phyloP scores from a whole-genome alignment of 139 green algal genomes.

The Chlamydomonas schloesseri region DNA sequence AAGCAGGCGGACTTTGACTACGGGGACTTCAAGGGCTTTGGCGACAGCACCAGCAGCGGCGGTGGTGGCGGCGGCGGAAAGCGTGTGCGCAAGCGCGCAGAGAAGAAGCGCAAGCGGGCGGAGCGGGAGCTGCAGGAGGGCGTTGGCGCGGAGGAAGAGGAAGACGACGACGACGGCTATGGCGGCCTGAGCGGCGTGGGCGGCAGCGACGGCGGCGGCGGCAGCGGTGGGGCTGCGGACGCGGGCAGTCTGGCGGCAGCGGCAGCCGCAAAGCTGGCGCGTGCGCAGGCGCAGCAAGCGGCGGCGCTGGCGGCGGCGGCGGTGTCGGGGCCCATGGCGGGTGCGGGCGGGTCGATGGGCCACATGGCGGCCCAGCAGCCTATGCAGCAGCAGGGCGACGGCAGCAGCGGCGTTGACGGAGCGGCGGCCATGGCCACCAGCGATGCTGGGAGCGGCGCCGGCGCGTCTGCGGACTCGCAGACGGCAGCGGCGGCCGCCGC shows the following conservation, averaged over 20 bases:
- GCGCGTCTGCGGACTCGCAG: background rate
- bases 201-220: too few relatives aligned
- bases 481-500: background rate
- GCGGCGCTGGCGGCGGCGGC: background rate
- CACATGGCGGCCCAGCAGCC: background rate
- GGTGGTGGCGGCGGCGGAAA: background rate
- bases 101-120: constrained; percentile 44
- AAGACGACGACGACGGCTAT: background rate
- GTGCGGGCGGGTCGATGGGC: background rate
- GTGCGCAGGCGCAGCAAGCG: background rate
- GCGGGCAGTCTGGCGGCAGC: background rate
- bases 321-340: too few relatives aligned
- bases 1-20: background rate
- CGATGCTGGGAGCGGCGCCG: background rate
- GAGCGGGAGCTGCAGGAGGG: constrained; percentile 42
- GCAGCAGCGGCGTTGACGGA: too few relatives aligned
- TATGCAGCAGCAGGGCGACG: too few relatives aligned
- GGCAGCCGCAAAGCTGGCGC: constrained; percentile 14
- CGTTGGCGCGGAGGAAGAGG: constrained; percentile 3
- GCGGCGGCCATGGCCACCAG: too few relatives aligned
- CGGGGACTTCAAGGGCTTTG: background rate
- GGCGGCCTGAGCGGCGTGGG: background rate
- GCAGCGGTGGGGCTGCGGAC: background rate
- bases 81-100: background rate
- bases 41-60: background rate